Percentiles rank a stretch among this genome's conserved stretches.
These are phyloP conservation scores for Cenchrus fungigraminus DNA, from an alignment of 176 grass and related monocot genomes.

Conservation along the genomic window DNA sequence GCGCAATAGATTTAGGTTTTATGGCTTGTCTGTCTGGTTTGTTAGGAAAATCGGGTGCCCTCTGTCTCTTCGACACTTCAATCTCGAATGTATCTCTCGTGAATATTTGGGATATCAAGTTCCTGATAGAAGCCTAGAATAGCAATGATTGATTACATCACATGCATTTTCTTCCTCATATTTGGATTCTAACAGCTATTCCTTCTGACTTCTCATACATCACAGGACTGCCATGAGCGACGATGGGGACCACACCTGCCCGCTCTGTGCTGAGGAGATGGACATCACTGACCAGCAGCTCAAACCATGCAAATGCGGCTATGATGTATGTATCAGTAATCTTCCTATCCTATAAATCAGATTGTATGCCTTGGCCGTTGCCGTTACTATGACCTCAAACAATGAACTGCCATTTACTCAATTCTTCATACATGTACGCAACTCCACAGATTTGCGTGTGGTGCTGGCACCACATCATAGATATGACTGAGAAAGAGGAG, in stretches of 20 bases:
- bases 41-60: not conserved
- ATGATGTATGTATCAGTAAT: constrained; percentile 54
- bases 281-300: constrained; percentile 97
- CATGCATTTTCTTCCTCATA: not conserved
- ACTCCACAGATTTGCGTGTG: constrained; percentile 83
- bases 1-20: not conserved
- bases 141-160: not conserved
- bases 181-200: not conserved
- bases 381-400: not conserved
- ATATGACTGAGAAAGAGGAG: constrained; percentile 96
- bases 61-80: not conserved
- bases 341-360: not conserved
- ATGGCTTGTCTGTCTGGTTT: not conserved
- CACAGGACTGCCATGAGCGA: constrained; percentile 89
- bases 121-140: not conserved
- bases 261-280: constrained; percentile 99
- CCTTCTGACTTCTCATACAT: not conserved
- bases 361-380: not conserved
- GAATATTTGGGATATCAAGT: constrained; percentile 19
- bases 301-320: constrained; percentile 97
- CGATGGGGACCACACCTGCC: constrained; percentile 93
- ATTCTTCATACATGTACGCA: not conserved
- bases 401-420: not conserved
- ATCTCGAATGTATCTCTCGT: not conserved
- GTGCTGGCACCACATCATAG: constrained; percentile 99